These are phyloP conservation scores for Pseudisothecium myosuroides DNA, from an alignment of 225 moss, liverwort and hornwort species.

Conservation along the genomic window DNA sequence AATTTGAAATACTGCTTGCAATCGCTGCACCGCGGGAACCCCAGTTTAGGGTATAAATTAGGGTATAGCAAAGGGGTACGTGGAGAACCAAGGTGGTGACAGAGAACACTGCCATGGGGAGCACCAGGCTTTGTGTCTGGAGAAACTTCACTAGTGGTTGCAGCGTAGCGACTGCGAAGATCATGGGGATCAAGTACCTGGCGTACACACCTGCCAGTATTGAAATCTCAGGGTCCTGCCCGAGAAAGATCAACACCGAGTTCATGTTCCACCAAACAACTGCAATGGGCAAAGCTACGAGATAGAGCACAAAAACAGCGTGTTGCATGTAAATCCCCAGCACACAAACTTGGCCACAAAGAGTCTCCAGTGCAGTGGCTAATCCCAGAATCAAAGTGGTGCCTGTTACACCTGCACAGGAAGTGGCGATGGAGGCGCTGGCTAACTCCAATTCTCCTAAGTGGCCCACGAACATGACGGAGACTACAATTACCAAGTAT, in stretches of 20 bases:
- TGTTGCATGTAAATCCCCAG: constrained; percentile 57
- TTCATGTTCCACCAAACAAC: constrained; percentile 46
- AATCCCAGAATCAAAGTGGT: constrained; percentile 41
- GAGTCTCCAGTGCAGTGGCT: constrained; percentile 54
- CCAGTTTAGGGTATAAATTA: constrained; percentile 34
- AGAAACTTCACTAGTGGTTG: constrained; percentile 63
- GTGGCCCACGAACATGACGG: constrained; percentile 67
- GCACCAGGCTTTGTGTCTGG: constrained; percentile 48
- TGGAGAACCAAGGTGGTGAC: constrained; percentile 38
- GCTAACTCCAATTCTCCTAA: constrained; percentile 52
- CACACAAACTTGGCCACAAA: constrained; percentile 78
- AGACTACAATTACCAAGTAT: constrained; percentile 24
- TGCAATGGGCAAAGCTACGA: constrained; percentile 18
- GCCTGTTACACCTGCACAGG: constrained; percentile 43
- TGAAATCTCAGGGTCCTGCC: constrained; percentile 49
- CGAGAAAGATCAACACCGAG: constrained; percentile 17
- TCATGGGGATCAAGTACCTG: constrained; percentile 26
- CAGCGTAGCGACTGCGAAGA: constrained; percentile 39
- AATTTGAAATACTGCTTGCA: constrained; percentile 32
- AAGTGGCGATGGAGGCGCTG: constrained; percentile 50
- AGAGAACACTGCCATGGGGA: constrained; percentile 48
- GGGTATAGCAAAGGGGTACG: constrained; percentile 42
- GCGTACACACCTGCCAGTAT: constrained; percentile 33
- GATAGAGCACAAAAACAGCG: constrained; percentile 25
- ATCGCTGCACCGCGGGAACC: constrained; percentile 62